A percentile compares a stretch with the other conserved stretches of the same genome.
Conservation (phyloP, 352 stramenopile genomes). For the Phytophthora capsici region DNA sequence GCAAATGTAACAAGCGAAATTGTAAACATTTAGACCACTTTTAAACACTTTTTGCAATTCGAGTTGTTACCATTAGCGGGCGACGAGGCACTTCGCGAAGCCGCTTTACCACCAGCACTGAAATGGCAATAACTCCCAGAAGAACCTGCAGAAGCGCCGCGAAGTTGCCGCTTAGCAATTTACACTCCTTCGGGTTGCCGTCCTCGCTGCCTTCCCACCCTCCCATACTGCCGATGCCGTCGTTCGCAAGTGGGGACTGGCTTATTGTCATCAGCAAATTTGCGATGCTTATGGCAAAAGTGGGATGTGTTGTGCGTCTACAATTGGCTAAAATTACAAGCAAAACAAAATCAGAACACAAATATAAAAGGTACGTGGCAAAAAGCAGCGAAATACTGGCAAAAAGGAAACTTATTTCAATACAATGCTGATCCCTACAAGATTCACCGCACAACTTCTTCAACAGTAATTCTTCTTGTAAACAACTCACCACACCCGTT, state of each 20-base stretch:
- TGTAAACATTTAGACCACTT: conserved; percentile 5
- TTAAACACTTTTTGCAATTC: conserved; percentile 11
- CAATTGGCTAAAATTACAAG: conserved; percentile 27
- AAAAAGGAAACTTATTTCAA: not conserved
- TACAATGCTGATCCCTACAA: conserved; percentile 1
- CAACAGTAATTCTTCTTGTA: conserved; percentile 24
- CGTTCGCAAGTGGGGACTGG: conserved; percentile 20
- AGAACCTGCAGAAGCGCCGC: conserved; percentile 78
- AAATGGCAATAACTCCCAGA: conserved; percentile 84
- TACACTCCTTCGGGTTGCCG: conserved; percentile 64
- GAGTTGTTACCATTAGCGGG: conserved; percentile 57
- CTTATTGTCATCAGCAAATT: conserved; percentile 3
- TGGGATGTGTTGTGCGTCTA: conserved; percentile 20
- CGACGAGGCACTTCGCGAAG: conserved; percentile 74
- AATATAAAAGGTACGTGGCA: conserved; percentile 1
- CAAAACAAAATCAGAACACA: conserved; percentile 4
- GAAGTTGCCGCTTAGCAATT: conserved; percentile 82
- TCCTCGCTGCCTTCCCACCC: conserved; percentile 42
- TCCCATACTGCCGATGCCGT: conserved; percentile 27
- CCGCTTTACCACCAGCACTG: conserved; percentile 82
- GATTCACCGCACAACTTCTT: conserved; percentile 47
- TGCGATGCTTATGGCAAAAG: conserved; percentile 18
- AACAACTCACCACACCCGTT: conserved; percentile 27
- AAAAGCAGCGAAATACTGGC: not conserved
- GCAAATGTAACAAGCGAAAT: conserved; percentile 1